phyloP scores from a whole-genome alignment of 31 red algal genomes.

The Porphyra umbilicalis region DNA sequence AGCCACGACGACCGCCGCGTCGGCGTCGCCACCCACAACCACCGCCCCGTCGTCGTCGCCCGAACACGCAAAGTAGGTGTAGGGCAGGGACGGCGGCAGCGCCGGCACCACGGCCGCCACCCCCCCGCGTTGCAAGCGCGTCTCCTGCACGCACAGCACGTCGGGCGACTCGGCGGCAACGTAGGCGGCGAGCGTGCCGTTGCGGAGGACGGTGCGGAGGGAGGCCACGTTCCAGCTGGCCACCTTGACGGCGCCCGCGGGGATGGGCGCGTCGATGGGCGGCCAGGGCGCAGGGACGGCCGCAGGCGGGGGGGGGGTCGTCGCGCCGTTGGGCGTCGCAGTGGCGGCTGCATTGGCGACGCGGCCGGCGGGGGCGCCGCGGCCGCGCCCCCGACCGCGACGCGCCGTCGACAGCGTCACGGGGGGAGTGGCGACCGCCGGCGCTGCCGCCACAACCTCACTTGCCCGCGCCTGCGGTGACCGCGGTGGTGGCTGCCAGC shows the following conservation, averaged over 20 bases:
- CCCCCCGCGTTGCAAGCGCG: constrained; percentile 35
- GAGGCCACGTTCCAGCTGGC: constrained; percentile 67
- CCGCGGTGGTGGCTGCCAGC: too few species aligned
- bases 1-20: neutral
- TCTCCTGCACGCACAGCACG: constrained; percentile 73
- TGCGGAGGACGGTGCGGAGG: constrained; percentile 25
- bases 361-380: neutral
- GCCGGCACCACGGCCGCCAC: neutral
- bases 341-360: constrained; percentile 3
- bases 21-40: neutral
- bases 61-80: neutral
- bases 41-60: neutral
- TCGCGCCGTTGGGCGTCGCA: constrained; percentile 14
- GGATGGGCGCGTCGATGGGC: constrained; percentile 9
- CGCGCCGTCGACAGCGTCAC: too few species aligned
- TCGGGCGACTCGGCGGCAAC: constrained; percentile 29
- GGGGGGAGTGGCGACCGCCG: too few species aligned
- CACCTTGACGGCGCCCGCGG: constrained; percentile 36
- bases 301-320: constrained; percentile 23
- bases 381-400: neutral
- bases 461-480: too few species aligned
- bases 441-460: too few species aligned
- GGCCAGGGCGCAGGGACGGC: constrained; percentile 31
- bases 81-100: neutral
- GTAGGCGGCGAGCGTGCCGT: constrained; percentile 19